A percentile compares a stretch with the other conserved stretches of the same genome.
Evolutionary conservation across 2,329 filamentous ascomycete genomes (phyloP).

Genomic region (Endoconidiophora polonica): DNA sequence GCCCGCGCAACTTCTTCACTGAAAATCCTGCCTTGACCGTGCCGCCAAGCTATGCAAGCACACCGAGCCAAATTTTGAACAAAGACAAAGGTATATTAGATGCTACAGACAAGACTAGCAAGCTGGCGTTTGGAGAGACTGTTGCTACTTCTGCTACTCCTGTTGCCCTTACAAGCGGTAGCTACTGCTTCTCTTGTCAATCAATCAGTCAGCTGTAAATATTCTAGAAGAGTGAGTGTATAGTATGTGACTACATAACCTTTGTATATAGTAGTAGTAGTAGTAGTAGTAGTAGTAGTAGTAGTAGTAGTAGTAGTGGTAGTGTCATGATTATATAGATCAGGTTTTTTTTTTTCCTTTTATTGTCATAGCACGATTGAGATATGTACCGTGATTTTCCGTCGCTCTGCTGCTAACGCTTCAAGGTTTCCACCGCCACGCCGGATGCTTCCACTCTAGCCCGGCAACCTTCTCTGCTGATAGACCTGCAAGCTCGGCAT

Average conservation of each 20-base stretch:
- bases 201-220: no score
- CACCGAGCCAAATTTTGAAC: constrained; percentile 50
- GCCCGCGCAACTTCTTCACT: constrained; percentile 69
- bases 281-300: background rate
- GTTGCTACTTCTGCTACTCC: background rate
- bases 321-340: background rate
- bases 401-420: background rate
- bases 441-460: constrained; percentile 52
- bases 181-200: no score
- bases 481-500: constrained; percentile 39
- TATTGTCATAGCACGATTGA: background rate
- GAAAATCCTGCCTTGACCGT: constrained; percentile 69
- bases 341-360: background rate
- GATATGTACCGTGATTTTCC: background rate
- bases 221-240: no score
- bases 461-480: constrained; percentile 37
- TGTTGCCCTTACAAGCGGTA: no score
- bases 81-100: constrained; percentile 28
- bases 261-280: background rate
- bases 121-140: constrained; percentile 17
- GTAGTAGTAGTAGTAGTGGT: background rate
- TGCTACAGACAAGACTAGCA: constrained; percentile 31
- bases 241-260: background rate
- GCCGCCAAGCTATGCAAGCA: constrained; percentile 55
- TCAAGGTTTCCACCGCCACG: constrained; percentile 40